Conservation (phyloP, 2,329 filamentous ascomycete species). For the Botrytis porri region DNA sequence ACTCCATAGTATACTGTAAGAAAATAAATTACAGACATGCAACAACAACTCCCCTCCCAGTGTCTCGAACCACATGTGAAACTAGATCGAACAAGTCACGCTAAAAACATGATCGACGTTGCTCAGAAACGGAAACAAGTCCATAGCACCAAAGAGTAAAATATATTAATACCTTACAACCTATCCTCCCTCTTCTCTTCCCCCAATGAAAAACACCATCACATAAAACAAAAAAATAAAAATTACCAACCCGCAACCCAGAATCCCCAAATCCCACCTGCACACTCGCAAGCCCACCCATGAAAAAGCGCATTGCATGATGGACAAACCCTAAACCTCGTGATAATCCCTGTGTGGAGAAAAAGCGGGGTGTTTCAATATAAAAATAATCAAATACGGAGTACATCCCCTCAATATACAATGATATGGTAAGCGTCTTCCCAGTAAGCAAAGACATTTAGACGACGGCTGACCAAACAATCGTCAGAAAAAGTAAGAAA, state of each 20-base stretch:
- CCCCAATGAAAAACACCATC: background rate
- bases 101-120: background rate
- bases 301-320: background rate
- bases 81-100: background rate
- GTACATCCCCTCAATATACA: conserved; percentile 7
- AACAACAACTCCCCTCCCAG: background rate
- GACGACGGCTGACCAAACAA: background rate
- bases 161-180: background rate
- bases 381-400: conserved; percentile 9
- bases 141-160: background rate
- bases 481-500: background rate
- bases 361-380: conserved; percentile 8
- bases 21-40: background rate
- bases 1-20: background rate
- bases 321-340: background rate
- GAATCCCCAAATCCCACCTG: background rate
- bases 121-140: background rate
- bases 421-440: background rate
- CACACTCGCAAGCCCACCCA: background rate
- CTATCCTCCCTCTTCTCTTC: background rate
- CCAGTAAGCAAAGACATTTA: background rate
- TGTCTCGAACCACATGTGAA: background rate
- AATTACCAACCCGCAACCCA: background rate
- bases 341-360: conserved; percentile 11
- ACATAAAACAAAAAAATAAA: background rate